Base-by-base conservation (phyloP, 2,329 filamentous ascomycete genomes). In the Ophiostoma ips region DNA sequence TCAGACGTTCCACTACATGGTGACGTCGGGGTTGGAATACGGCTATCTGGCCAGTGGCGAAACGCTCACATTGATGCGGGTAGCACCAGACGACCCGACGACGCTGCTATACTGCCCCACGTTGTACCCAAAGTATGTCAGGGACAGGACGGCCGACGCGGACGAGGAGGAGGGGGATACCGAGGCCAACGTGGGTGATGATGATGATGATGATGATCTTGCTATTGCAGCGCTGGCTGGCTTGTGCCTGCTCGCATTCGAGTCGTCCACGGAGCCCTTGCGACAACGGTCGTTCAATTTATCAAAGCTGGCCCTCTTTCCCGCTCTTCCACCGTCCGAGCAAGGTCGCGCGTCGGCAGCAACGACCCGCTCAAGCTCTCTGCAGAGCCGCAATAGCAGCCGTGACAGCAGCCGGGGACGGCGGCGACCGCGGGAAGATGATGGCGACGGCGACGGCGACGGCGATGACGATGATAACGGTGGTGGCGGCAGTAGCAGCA, bases 1-100 rank as follows among this genome's bases (percentile, higher is more conserved):
- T 18, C 48, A 49, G 28, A 16, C 48, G 11, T 49, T 35, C 38
- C 48, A 49, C 48, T 49, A 49, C 19, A 35, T 49, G 18, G 38
- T 49, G 4, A 28, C 38, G 38, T 49, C 48, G 13, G 48, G 48
- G 5, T 3, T 43, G 13, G 38, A 44, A 28, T 49, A 44, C 19
- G 48, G 48, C 18, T 49, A 49, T 18, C 30, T 49, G 38, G 48
- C 48, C 13, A 36, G 10, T 13, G 48, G 48, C 31, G 48, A 44
- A 24, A 43, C 48, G 30, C 30, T 49, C 30, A 36, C 48, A 2
- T 21, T 44, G 5, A 12, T 49, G 16, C 48, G 19, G 8, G 31
- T 49, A 3, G 8, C 48, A 12, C 30, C 10, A 12, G 48, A 49
- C 37, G 21, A 49, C 31, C 38, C 37, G 12, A 36, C 48, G 4